phyloP scores from a whole-genome alignment of 495 filamentous ascomycete species.

The Talaromyces adpressus region DNA sequence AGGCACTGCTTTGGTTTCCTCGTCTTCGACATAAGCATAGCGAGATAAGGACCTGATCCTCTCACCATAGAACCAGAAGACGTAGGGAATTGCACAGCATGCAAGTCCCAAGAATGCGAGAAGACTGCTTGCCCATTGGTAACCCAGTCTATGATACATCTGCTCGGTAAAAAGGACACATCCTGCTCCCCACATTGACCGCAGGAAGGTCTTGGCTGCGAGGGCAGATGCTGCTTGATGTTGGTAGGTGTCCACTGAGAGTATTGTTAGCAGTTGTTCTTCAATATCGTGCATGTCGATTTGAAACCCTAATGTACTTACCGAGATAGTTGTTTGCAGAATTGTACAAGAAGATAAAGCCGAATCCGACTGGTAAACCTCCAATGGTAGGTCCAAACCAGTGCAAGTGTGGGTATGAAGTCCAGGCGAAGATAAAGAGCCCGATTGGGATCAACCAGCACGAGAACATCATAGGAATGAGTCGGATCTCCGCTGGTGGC shows the following conservation, averaged over 20 bases:
- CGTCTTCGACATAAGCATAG: slow-evolving; percentile 58
- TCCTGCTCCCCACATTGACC: slow-evolving; percentile 71
- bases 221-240: slow-evolving; percentile 79
- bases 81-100: slow-evolving; percentile 69
- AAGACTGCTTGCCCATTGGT: slow-evolving; percentile 68
- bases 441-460: slow-evolving; percentile 76
- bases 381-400: slow-evolving; percentile 70
- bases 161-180: slow-evolving; percentile 73
- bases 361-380: slow-evolving; percentile 73
- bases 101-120: slow-evolving; percentile 64
- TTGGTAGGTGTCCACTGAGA: slow-evolving; percentile 70
- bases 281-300: not conserved
- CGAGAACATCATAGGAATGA: slow-evolving; percentile 79
- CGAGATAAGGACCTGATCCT: slow-evolving; percentile 55
- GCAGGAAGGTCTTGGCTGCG: slow-evolving; percentile 76
- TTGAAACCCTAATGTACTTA: slow-evolving; percentile 13
- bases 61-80: slow-evolving; percentile 70
- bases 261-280: not conserved
- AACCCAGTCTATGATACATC: slow-evolving; percentile 66
- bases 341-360: slow-evolving; percentile 84
- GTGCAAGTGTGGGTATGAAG: slow-evolving; percentile 54
- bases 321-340: slow-evolving; percentile 72
- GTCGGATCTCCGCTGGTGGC: slow-evolving; percentile 66
- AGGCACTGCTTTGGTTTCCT: slow-evolving; percentile 19
- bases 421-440: slow-evolving; percentile 82